phyloP scores from a whole-genome alignment of 129 eudicot species.

The Artemisia annua region DNA sequence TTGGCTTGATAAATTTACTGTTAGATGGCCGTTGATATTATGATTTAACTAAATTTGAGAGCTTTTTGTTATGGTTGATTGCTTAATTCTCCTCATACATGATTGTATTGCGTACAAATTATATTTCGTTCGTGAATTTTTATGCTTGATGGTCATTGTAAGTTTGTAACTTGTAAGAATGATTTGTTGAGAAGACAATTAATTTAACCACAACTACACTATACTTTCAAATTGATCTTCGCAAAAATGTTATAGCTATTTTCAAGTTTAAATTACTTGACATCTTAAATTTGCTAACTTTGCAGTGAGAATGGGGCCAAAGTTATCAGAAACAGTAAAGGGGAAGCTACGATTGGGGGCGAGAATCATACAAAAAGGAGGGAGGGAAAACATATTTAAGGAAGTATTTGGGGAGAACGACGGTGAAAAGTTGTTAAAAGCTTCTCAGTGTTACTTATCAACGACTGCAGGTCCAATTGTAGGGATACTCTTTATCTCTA shows the following conservation, averaged over 20 bases:
- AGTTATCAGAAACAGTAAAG: constrained; percentile 46
- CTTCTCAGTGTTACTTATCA: constrained; percentile 63
- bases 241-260: not conserved
- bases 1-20: no score
- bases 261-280: not conserved
- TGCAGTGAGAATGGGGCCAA: constrained; percentile 62
- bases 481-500: constrained; percentile 59
- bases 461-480: constrained; percentile 67
- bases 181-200: no score
- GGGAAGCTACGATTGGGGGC: constrained; percentile 65
- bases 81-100: no score
- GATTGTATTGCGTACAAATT: no score
- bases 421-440: constrained; percentile 57
- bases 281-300: not conserved
- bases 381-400: constrained; percentile 53
- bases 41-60: no score
- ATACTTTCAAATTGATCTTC: no score
- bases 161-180: no score
- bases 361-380: constrained; percentile 46
- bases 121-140: no score
- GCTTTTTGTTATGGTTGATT: no score
- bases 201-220: no score
- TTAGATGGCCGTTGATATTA: no score
- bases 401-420: constrained; percentile 48
- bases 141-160: no score